Percentiles rank a stretch among this genome's conserved stretches.
Conservation (phyloP, 805 yeast species). For the Yamadazyma sp. region DNA sequence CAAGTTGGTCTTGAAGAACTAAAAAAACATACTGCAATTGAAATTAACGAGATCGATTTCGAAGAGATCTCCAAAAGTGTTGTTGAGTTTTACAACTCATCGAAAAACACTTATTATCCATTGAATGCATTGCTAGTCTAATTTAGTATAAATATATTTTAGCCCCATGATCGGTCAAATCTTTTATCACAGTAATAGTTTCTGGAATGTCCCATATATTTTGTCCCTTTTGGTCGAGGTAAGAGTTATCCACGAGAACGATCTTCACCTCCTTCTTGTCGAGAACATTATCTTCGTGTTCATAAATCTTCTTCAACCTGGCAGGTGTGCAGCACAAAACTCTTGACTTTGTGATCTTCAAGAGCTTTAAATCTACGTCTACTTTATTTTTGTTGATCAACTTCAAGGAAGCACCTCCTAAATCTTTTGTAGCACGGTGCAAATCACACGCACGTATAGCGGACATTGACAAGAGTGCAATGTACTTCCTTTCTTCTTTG, state of each 20-base stretch:
- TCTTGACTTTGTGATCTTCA: slow-evolving; percentile 46
- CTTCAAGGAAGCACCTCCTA: slow-evolving; percentile 60
- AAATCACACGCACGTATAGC: slow-evolving; percentile 88
- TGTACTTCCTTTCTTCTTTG: slow-evolving; percentile 37
- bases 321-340: slow-evolving; percentile 67
- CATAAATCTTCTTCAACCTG: slow-evolving; percentile 49
- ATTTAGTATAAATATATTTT: slow-evolving; percentile 50
- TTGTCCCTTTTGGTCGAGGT: slow-evolving; percentile 59
- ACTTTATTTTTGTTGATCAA: slow-evolving; percentile 74
- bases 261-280: slow-evolving; percentile 46
- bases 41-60: slow-evolving; percentile 10
- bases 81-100: slow-evolving; percentile 29
- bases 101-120: slow-evolving; percentile 26
- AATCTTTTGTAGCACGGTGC: slow-evolving; percentile 55
- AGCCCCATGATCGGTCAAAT: slow-evolving; percentile 42
- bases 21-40: slow-evolving; percentile 5
- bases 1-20: slow-evolving; percentile 5
- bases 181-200: slow-evolving; percentile 40
- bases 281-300: slow-evolving; percentile 43
- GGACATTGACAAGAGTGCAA: slow-evolving; percentile 64
- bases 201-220: slow-evolving; percentile 60
- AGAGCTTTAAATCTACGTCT: slow-evolving; percentile 55
- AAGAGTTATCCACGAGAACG: slow-evolving; percentile 59
- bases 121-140: slow-evolving; percentile 17
- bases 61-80: slow-evolving; percentile 22